Percentiles rank a stretch among this genome's conserved stretches.
Conservation (phyloP, 352 stramenopile genomes). For the Pythium volutum region DNA sequence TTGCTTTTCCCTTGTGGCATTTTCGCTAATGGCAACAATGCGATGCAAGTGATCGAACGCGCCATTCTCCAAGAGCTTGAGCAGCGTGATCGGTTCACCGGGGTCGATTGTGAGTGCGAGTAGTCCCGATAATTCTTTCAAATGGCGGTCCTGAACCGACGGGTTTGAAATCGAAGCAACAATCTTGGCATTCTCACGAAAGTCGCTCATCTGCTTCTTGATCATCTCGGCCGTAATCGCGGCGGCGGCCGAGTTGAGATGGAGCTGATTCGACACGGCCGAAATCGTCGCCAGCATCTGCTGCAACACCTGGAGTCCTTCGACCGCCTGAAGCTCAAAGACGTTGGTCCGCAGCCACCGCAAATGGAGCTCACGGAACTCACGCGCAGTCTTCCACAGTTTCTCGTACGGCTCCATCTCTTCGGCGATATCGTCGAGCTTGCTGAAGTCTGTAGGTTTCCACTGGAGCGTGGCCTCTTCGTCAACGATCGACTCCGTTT, state of each 20-base stretch:
- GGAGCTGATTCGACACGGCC: conserved; percentile 53
- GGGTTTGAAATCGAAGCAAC: conserved; percentile 67
- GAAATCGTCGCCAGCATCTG: conserved; percentile 55
- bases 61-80: conserved; percentile 73
- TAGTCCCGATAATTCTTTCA: conserved; percentile 50
- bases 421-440: conserved; percentile 71
- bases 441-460: conserved; percentile 67
- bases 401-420: conserved; percentile 76
- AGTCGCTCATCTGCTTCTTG: conserved; percentile 80
- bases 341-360: conserved; percentile 61
- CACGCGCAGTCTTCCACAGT: conserved; percentile 62
- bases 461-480: conserved; percentile 69
- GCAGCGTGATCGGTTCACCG: conserved; percentile 50
- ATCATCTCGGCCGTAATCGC: conserved; percentile 68
- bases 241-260: conserved; percentile 49
- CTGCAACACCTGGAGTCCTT: conserved; percentile 44
- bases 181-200: conserved; percentile 59
- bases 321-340: conserved; percentile 58
- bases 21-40: conserved; percentile 63
- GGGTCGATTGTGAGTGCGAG: conserved; percentile 45
- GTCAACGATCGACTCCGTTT: conserved; percentile 49
- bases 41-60: conserved; percentile 45
- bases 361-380: conserved; percentile 74
- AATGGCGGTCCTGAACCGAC: conserved; percentile 60
- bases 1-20: conserved; percentile 61